Percentiles rank a stretch among this genome's conserved stretches.
Evolutionary conservation across 176 grass and related monocot species (phyloP).

Genomic region (Lolium multiflorum): DNA sequence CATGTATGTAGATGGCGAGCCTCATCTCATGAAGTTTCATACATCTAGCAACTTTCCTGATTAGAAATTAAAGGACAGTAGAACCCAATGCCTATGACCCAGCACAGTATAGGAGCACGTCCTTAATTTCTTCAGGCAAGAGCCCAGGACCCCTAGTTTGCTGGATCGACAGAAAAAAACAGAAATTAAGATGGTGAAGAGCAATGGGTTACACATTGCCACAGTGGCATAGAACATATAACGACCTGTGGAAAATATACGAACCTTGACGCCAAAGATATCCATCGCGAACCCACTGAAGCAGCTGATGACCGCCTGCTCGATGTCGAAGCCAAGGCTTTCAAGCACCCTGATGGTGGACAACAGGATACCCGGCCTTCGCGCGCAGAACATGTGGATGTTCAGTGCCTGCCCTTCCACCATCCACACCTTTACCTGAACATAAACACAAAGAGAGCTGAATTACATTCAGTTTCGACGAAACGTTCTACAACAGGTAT

Average conservation of each 20-base stretch:
- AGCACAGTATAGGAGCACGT: conserved; percentile 62
- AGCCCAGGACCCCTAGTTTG: conserved; percentile 58
- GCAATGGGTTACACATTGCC: neutral
- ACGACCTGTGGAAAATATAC: neutral
- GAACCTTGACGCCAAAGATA: conserved; percentile 78
- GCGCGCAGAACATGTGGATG: conserved; percentile 90
- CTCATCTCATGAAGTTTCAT: conserved; percentile 38
- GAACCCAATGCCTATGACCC: neutral
- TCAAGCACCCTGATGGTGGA: conserved; percentile 76
- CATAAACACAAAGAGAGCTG: neutral
- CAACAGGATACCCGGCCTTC: conserved; percentile 63
- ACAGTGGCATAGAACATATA: neutral
- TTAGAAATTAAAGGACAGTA: neutral
- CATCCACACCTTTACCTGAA: conserved; percentile 79
- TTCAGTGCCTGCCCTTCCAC: conserved; percentile 69
- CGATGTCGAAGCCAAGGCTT: conserved; percentile 63
- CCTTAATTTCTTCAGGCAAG: conserved; percentile 80
- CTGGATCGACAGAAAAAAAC: conserved; percentile 44
- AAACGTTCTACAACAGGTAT: neutral
- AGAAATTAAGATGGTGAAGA: conserved; percentile 23
- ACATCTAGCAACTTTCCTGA: neutral
- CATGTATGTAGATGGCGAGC: conserved; percentile 52
- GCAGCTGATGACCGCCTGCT: conserved; percentile 81
- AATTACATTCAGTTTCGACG: neutral
- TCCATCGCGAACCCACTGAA: conserved; percentile 78